Base-by-base conservation (phyloP, 1,139 yeast genomes). In the Pichia sp. region DNA sequence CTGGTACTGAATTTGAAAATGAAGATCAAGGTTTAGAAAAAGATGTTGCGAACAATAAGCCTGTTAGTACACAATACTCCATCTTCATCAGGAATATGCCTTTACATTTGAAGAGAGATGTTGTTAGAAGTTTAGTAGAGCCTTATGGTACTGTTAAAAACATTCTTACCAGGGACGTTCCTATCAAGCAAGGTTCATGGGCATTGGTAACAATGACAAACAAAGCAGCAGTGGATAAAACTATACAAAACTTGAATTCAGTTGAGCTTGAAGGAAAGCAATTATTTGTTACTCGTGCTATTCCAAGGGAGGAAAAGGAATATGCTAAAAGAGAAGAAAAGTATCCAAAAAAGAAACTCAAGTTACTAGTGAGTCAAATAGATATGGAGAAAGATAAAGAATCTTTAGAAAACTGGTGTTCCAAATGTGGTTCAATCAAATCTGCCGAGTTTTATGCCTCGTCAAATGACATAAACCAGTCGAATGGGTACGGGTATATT, bases 51-150 rank as follows among this genome's bases (percentile, higher is more conserved):
- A 38, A 47, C 10, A 40, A 51, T 23, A 53, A 54, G 49, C 51
- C 50, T 8, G 36, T 42, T 0, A 62, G 62, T 49, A 66, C 75
- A 59, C 54, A 70, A 61, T 69, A 70, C 67, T 71, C 72, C n/a
- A 66, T 78, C 2, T 78, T 75, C 60, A 71, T 78, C 23, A 76
- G 74, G 62, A 77, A 79, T 50, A 62, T 78, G 34, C 80, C 81
- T 2, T 36, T 71, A 0, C 62, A 67, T 45, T 67, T 71, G 6
- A 69, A 72, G 8, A 72, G 74, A 32, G 69, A 67, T 13, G 72
- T 69, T 7, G 67, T 77, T 15, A 60, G 64, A 44, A 65, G 67
- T 31, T 62, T 70, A 31, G 75, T 78, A 52, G 68, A 72, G 34
- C 68, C 68, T 13, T 70, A 70, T 59, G 81, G 82, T 2, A 70